Evolutionary conservation across 768 basidiomycete genomes (phyloP).

Genomic region (Asterophora parasitica): DNA sequence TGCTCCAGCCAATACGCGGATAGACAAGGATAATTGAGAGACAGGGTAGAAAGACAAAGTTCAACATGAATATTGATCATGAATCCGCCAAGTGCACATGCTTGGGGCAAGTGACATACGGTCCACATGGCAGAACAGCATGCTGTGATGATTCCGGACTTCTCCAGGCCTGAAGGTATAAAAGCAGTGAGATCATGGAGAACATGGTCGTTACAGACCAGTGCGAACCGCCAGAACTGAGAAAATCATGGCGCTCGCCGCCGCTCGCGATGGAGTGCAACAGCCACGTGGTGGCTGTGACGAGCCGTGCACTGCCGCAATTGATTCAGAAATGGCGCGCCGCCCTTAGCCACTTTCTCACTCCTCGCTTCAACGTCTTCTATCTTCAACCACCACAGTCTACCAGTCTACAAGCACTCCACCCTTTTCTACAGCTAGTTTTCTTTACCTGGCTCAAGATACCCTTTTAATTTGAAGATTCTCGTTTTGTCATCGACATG

Average conservation of each 20-base stretch:
- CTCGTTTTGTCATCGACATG: conserved; percentile 7
- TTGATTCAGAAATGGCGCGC: conserved; percentile 6
- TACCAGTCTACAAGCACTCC: background rate
- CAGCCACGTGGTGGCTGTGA: conserved; percentile 7
- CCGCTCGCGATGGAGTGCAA: background rate
- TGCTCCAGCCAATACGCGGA: too few relatives aligned
- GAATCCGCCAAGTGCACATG: too few relatives aligned
- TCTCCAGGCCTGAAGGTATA: too few relatives aligned
- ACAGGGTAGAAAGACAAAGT: too few relatives aligned
- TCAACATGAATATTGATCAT: too few relatives aligned
- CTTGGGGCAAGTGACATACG: too few relatives aligned
- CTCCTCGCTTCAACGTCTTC: background rate
- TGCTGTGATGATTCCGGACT: too few relatives aligned
- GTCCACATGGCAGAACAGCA: too few relatives aligned
- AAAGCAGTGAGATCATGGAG: too few relatives aligned
- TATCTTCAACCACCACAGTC: background rate
- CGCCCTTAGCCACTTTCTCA: background rate
- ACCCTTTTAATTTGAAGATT: background rate
- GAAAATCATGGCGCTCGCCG: background rate
- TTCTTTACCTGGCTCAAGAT: background rate
- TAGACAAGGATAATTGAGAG: too few relatives aligned
- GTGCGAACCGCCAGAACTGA: background rate
- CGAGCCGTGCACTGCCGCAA: conserved; percentile 4
- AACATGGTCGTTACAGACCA: too few relatives aligned
- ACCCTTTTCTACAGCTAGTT: background rate